These are phyloP conservation scores for Magnusiomyces sp. DNA, from an alignment of 1,139 yeast species.

Conservation along the genomic window DNA sequence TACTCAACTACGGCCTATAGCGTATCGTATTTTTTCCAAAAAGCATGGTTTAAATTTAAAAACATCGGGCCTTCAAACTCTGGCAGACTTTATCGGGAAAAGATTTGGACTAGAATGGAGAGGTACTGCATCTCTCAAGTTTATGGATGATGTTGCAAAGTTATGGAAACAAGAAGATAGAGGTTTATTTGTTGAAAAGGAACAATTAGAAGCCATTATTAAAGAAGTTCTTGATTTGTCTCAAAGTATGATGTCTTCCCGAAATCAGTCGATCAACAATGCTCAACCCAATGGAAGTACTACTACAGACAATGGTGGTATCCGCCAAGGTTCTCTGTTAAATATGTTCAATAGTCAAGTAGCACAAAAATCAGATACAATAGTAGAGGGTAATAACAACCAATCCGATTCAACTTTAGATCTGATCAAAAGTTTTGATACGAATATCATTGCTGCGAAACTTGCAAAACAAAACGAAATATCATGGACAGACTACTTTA, in stretches of 20 bases:
- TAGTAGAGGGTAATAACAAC: neutral
- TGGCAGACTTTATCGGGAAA: slow-evolving; percentile 67
- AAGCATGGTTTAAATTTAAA: slow-evolving; percentile 88
- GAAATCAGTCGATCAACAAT: slow-evolving; percentile 2
- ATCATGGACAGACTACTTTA: slow-evolving; percentile 68
- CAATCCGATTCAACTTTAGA: neutral
- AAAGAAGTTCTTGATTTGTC: slow-evolving; percentile 37
- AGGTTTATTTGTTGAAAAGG: slow-evolving; percentile 76
- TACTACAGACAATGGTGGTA: slow-evolving; percentile 4
- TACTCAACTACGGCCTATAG: slow-evolving; percentile 78
- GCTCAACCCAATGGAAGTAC: too few relatives aligned
- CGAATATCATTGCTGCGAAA: slow-evolving; percentile 3
- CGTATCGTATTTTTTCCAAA: slow-evolving; percentile 80
- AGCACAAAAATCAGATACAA: neutral
- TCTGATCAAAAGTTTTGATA: neutral
- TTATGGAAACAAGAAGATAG: slow-evolving; percentile 85
- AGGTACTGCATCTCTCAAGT: slow-evolving; percentile 53
- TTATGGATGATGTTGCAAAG: slow-evolving; percentile 70
- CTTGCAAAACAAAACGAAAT: slow-evolving; percentile 13
- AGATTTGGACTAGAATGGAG: slow-evolving; percentile 85
- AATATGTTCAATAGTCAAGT: neutral
- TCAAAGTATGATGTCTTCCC: slow-evolving; percentile 5
- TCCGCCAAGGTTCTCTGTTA: slow-evolving; percentile 3
- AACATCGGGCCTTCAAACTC: slow-evolving; percentile 65
- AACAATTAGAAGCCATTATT: slow-evolving; percentile 54